A percentile compares a stretch with the other conserved stretches of the same genome.
Evolutionary conservation across 2,329 filamentous ascomycete genomes (phyloP).

Genomic region (Sporothrix luriei): DNA sequence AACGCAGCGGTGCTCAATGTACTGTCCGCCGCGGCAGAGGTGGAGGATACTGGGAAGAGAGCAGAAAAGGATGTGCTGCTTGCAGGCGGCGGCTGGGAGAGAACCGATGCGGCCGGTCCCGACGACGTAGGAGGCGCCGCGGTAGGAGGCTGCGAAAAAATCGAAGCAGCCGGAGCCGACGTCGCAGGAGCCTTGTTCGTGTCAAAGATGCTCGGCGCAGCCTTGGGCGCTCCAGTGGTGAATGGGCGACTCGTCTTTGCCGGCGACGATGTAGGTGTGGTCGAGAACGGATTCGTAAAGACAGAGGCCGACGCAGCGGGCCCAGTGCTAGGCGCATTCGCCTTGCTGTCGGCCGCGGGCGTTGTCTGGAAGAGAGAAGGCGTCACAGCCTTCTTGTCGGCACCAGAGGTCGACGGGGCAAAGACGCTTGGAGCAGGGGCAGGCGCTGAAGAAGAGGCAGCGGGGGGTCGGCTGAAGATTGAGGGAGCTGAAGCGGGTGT

Average conservation of each 20-base stretch:
- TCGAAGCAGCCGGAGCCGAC: constrained; percentile 1
- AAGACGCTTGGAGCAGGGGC: constrained; percentile 23
- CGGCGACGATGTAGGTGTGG: not conserved
- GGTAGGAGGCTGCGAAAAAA: not conserved
- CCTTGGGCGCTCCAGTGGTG: not conserved
- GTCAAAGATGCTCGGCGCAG: constrained; percentile 18
- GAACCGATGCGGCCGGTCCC: not conserved
- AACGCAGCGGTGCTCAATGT: constrained; percentile 14
- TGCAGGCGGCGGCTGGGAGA: not conserved
- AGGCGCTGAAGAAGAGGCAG: not conserved
- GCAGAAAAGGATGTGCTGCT: constrained; percentile 16
- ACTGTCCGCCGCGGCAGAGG: not conserved
- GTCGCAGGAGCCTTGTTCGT: constrained; percentile 3
- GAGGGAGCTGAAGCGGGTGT: not conserved
- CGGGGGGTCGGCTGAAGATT: not conserved
- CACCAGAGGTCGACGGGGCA: not conserved
- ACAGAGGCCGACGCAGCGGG: not conserved
- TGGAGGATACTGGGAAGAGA: constrained; percentile 12
- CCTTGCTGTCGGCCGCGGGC: not conserved
- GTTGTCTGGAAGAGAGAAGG: constrained; percentile 19
- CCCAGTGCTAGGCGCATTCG: not conserved
- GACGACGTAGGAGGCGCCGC: not conserved
- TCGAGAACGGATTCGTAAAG: not conserved
- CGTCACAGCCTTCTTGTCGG: not conserved
- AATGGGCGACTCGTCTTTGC: not conserved